Evolutionary conservation across 352 stramenopile species (phyloP).

Genomic region (Saprolegnia parasitica): DNA sequence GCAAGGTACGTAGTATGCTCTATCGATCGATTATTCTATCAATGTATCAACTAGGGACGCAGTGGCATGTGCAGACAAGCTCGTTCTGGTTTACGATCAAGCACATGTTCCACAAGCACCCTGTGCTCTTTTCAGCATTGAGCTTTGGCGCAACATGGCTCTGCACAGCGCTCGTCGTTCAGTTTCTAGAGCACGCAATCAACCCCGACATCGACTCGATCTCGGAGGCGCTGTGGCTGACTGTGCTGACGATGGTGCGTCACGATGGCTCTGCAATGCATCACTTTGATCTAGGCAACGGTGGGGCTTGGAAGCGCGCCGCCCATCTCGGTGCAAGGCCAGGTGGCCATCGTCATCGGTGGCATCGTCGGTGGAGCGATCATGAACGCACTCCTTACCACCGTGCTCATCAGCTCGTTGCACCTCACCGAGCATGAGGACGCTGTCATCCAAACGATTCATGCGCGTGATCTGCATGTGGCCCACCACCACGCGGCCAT

Average conservation of each 20-base stretch:
- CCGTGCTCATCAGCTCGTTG: constrained; percentile 25
- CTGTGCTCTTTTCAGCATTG: constrained; percentile 15
- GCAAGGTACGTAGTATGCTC: constrained; percentile 5
- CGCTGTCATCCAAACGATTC: constrained; percentile 5
- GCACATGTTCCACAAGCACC: constrained; percentile 26
- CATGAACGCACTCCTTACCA: constrained; percentile 25
- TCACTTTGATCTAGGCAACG: constrained; percentile 10
- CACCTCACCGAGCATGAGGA: constrained; percentile 9
- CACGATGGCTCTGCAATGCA: too few relatives aligned
- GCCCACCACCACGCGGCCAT: constrained; percentile 20
- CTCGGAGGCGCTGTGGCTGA: constrained; percentile 21
- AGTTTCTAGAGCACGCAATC: constrained; percentile 22
- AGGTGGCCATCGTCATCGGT: constrained; percentile 14
- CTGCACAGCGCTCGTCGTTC: constrained; percentile 11
- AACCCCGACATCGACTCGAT: constrained; percentile 22
- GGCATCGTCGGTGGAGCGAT: constrained; percentile 26
- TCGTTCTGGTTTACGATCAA: constrained; percentile 27
- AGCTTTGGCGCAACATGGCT: constrained; percentile 22
- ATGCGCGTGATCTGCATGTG: neutral
- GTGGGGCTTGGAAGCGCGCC: constrained; percentile 16
- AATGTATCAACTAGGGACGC: neutral
- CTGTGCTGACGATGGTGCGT: constrained; percentile 22
- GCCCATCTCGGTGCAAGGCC: constrained; percentile 23
- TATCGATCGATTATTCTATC: too few relatives aligned
- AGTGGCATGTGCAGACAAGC: constrained; percentile 23